Conservation (phyloP, 768 basidiomycete species). For the Suillus weaverae region DNA sequence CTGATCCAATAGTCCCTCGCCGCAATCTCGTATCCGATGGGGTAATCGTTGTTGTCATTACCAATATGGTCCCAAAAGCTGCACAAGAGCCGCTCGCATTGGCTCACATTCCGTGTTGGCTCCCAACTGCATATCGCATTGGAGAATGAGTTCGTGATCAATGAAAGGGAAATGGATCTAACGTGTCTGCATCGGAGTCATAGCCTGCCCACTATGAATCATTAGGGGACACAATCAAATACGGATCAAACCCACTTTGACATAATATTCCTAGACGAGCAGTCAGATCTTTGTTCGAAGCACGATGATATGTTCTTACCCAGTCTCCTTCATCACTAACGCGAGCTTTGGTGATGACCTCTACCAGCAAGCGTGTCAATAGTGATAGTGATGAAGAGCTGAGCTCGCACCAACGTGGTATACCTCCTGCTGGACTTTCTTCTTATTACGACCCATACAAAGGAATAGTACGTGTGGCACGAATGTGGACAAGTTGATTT, state of each 20-base stretch:
- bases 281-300: conserved; percentile 1
- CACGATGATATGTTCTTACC: conserved; percentile 38
- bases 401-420: conserved; percentile 48
- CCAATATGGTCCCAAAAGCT: conserved; percentile 69
- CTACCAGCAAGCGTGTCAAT: conserved; percentile 30
- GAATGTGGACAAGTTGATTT: neutral
- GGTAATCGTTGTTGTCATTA: conserved; percentile 54
- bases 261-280: conserved; percentile 55
- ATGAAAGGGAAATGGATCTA: conserved; percentile 11
- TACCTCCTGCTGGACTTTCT: conserved; percentile 34
- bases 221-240: conserved; percentile 6
- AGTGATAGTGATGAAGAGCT: neutral
- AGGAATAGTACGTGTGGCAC: neutral
- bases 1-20: conserved; percentile 60
- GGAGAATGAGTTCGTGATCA: neutral
- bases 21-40: conserved; percentile 42
- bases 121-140: conserved; percentile 60
- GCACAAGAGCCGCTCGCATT: conserved; percentile 57
- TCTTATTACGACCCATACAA: conserved; percentile 28
- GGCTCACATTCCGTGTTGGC: conserved; percentile 55
- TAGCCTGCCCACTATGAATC: conserved; percentile 67
- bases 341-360: conserved; percentile 61
- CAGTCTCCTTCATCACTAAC: conserved; percentile 50
- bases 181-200: conserved; percentile 57
- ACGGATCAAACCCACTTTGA: conserved; percentile 49